Evolutionary conservation across 78 protist species (phyloP), one percentile per base, ranked within the genome.

Genomic region (Polysphondylium violaceum): DNA sequence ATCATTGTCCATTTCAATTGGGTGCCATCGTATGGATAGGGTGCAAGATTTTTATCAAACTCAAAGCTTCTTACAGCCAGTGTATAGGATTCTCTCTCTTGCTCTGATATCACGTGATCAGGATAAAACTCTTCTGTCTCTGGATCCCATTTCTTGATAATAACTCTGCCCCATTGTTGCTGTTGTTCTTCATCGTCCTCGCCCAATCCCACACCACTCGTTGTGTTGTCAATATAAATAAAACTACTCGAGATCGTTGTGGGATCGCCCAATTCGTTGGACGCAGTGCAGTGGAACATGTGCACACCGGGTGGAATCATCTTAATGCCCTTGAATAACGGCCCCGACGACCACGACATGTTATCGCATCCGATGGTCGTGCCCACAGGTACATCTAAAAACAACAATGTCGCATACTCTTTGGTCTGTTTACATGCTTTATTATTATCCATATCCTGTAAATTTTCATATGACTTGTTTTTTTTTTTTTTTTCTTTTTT

Each of bases 251-350:
- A 35, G 8, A 47, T 19, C 11, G 65, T 31, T 44, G 53, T 2
- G 56, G 64, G 36, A 58, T 64, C 50, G 33, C 51, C 59, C 29
- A 29, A 79, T 51, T 64, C 51, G 27, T 63, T 79, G 31, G 88
- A 79, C 2, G 65, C 17, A 0, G 35, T 53, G 40, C 67, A 53
- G 59, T 79, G 50, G 36, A 83, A 83, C 75, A 83, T 27, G 38
- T 83, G 90, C 58, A 69, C 44, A 27, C 90, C 90, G 2, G 74
- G 58, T 23, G 90, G 90, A 56, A 83, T 58, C 90, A 83, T 83
- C 69, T 83, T 83, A 69, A 56, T 58, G 17, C 90, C 90, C 69
- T 83, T 83, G 29, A 83, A 83, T 40, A 69, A 9, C 21, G 79
- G 76, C 2, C 79, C 90, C 11, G 61, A 38, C 3, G 61, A 43